Percentiles rank a stretch among this genome's conserved stretches.
These are phyloP conservation scores for Metarhizium brunneum DNA, from an alignment of 2,329 filamentous ascomycete species.

Conservation along the genomic window DNA sequence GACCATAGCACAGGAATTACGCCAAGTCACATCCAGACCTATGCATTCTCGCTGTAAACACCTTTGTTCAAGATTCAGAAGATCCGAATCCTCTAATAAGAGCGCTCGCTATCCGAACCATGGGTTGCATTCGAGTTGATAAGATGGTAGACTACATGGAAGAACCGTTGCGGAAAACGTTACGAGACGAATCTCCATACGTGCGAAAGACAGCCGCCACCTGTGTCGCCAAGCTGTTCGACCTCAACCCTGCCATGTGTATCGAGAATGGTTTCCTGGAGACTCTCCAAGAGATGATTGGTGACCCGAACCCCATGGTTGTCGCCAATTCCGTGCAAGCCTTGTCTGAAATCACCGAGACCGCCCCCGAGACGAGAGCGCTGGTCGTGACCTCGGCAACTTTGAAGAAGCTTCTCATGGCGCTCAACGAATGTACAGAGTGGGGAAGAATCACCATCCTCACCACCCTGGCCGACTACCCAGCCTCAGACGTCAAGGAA, in stretches of 20 bases:
- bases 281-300: slow-evolving; percentile 88
- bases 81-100: slow-evolving; percentile 94
- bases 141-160: slow-evolving; percentile 99
- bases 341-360: slow-evolving; percentile 81
- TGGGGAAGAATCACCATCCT: slow-evolving; percentile 95
- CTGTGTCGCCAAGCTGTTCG: slow-evolving; percentile 95
- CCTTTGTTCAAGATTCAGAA: slow-evolving; percentile 97
- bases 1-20: slow-evolving; percentile 65
- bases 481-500: slow-evolving; percentile 81
- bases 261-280: slow-evolving; percentile 96
- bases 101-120: slow-evolving; percentile 91
- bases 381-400: slow-evolving; percentile 73
- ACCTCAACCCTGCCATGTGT: slow-evolving; percentile 85
- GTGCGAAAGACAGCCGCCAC: slow-evolving; percentile 97
- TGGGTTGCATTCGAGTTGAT: slow-evolving; percentile 96
- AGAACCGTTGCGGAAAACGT: slow-evolving; percentile 88
- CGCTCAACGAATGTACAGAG: slow-evolving; percentile 95
- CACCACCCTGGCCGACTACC: slow-evolving; percentile 81
- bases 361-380: slow-evolving; percentile 82
- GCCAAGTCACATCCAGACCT: slow-evolving; percentile 98
- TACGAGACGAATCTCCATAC: slow-evolving; percentile 95
- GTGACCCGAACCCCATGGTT: slow-evolving; percentile 97
- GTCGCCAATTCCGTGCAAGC: slow-evolving; percentile 96
- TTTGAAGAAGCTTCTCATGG: slow-evolving; percentile 92
- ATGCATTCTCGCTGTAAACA: slow-evolving; percentile 97